Evolutionary conservation across 495 filamentous ascomycete species (phyloP).

Genomic region (Chaetomium tenue): DNA sequence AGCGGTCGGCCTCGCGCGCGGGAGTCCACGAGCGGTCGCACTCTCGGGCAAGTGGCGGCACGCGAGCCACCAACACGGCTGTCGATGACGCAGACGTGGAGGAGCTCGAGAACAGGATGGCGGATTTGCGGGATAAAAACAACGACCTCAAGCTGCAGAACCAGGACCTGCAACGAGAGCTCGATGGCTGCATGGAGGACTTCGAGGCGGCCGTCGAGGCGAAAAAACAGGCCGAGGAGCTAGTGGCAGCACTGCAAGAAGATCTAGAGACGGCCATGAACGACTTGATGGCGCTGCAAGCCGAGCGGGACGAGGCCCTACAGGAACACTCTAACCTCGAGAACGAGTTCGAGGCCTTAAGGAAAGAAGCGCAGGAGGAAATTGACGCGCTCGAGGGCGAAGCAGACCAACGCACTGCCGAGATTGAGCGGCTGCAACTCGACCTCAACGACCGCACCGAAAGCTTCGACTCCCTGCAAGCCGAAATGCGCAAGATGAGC

Average conservation of each 20-base stretch:
- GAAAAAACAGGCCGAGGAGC: constrained; percentile 58
- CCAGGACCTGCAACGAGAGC: constrained; percentile 70
- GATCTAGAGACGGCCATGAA: constrained; percentile 73
- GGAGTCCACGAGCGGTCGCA: constrained; percentile 62
- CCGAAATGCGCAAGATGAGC: constrained; percentile 86
- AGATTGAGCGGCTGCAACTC: constrained; percentile 66
- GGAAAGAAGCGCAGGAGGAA: constrained; percentile 77
- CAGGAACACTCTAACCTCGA: constrained; percentile 76
- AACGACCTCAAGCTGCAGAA: constrained; percentile 81
- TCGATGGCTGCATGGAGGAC: constrained; percentile 66
- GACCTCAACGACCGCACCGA: constrained; percentile 72
- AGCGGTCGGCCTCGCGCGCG: constrained; percentile 84
- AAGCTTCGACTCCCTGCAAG: constrained; percentile 78
- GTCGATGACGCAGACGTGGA: constrained; percentile 81
- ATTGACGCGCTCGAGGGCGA: constrained; percentile 81
- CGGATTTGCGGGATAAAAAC: constrained; percentile 79
- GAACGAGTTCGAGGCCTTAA: constrained; percentile 71
- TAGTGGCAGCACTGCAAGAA: constrained; percentile 64
- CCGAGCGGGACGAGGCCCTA: constrained; percentile 83
- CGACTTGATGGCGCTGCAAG: constrained; percentile 77
- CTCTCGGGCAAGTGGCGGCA: constrained; percentile 70
- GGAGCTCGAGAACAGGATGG: constrained; percentile 76
- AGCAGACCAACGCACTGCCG: constrained; percentile 67
- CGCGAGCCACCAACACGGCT: constrained; percentile 57
- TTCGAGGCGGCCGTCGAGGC: constrained; percentile 60